Percentiles rank a stretch among this genome's conserved stretches.
Evolutionary conservation across 805 yeast species (phyloP).

Genomic region (Hanseniaspora hatyaiensis): DNA sequence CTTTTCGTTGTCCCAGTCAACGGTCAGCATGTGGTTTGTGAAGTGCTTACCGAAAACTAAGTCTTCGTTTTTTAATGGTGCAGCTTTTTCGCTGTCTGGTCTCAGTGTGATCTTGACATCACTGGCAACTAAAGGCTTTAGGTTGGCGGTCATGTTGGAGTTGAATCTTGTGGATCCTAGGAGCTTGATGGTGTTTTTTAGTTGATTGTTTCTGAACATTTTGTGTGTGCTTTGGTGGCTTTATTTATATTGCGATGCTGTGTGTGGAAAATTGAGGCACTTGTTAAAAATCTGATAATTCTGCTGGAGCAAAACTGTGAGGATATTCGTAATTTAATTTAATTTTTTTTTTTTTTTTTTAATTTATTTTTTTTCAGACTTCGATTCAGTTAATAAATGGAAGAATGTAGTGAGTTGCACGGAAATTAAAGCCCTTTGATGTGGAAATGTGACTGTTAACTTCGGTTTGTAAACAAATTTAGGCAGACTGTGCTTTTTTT

Average conservation of each 20-base stretch:
- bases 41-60: constrained; percentile 63
- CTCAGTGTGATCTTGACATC: constrained; percentile 37
- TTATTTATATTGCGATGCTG: too few species aligned
- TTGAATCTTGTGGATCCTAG: constrained; percentile 6
- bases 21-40: constrained; percentile 78
- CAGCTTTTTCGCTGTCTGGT: constrained; percentile 33
- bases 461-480: too few species aligned
- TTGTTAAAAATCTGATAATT: too few species aligned
- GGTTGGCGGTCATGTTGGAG: constrained; percentile 19
- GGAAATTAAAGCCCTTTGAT: too few species aligned
- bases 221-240: too few species aligned
- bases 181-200: constrained; percentile 6
- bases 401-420: too few species aligned
- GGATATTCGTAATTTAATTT: neutral
- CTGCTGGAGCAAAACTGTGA: too few species aligned
- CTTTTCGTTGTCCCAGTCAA: constrained; percentile 61
- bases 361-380: neutral
- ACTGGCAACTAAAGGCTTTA: constrained; percentile 44
- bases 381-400: neutral
- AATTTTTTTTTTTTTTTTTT: neutral
- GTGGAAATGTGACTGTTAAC: too few species aligned
- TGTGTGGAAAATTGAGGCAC: too few species aligned
- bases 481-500: too few species aligned
- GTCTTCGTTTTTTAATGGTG: constrained; percentile 46
- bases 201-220: constrained; percentile 17